A percentile compares a stretch with the other conserved stretches of the same genome.
phyloP scores from a whole-genome alignment of 1,139 yeast species.

The Pichia cactophila region DNA sequence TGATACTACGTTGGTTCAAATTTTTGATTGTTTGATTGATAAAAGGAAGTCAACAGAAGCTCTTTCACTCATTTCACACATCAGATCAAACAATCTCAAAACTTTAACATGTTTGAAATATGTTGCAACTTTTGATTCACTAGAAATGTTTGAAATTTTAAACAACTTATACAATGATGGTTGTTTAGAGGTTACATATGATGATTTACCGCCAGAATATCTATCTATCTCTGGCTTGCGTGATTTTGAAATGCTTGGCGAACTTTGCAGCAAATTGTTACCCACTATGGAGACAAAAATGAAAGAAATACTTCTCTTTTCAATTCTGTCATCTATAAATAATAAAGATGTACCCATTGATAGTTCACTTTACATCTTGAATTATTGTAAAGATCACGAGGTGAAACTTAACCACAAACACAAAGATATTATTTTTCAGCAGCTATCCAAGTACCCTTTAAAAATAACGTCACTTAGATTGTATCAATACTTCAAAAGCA shows the following conservation, averaged over 20 bases:
- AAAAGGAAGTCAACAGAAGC: constrained; percentile 1
- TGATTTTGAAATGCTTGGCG: constrained; percentile 10
- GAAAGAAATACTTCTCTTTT: constrained; percentile 13
- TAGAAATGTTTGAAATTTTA: constrained; percentile 4
- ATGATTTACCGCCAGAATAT: constrained; percentile 10
- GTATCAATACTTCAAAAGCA: constrained; percentile 7
- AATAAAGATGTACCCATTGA: constrained; percentile 15
- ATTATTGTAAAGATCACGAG: constrained; percentile 5
- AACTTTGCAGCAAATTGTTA: constrained; percentile 5
- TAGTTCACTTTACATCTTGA: constrained; percentile 14
- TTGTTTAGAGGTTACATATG: neutral
- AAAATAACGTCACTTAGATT: constrained; percentile 16
- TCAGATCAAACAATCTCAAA: constrained; percentile 3
- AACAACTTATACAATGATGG: constrained; percentile 2
- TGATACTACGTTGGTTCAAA: constrained; percentile 1
- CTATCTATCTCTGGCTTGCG: constrained; percentile 9
- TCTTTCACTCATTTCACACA: constrained; percentile 2
- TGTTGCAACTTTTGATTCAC: constrained; percentile 3
- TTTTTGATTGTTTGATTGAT: neutral
- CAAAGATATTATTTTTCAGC: constrained; percentile 16
- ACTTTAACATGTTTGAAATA: constrained; percentile 3
- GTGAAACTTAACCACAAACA: constrained; percentile 10
- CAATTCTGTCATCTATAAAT: constrained; percentile 17
- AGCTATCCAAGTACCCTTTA: constrained; percentile 8
- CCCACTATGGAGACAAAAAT: constrained; percentile 6